Base-by-base conservation (phyloP, 176 grass and related monocot genomes). In the Oryza longistaminata region DNA sequence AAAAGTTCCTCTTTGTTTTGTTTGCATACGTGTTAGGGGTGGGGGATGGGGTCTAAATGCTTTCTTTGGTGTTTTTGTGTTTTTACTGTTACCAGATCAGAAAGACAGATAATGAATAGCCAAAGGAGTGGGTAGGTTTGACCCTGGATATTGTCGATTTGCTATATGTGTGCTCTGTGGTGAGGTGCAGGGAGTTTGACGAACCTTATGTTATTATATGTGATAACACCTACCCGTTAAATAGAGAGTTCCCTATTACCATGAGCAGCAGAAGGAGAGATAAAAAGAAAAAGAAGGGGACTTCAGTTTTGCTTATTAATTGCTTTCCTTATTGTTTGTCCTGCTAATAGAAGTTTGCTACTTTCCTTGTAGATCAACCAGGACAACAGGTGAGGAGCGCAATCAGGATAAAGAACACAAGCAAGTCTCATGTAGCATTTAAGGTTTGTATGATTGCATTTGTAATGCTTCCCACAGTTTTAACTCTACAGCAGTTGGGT, bases 381-480 rank as follows among this genome's bases (percentile, higher is more conserved):
- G 96, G 96, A 43, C 95, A 99, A 80, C 93, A 96, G 89, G 96
- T 91, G 43, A 99, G 64, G 78, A 99, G 96, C 24, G 96, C 93
- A 44, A 85, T 99, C 73, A 92, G 84, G 93, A 99, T 96, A 87
- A 99, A 99, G 82, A 99, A 99, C 81, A 92, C 90, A 75, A 96
- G 93, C 93, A 99, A 99, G 68, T 96, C 91, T 40, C 86, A 92
- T 79, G 90, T 94, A 64, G 93, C 91, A 86, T 99, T 99, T 87
- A 99, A 99, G 96, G 96, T 99, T 48, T 22, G 85, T 88, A 61
- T 9, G 40, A 61, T 61, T 55, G 2, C 8, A 67, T 64, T 15
- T n/a, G 68, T 22, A 82, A 78, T 65, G 40, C 16, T 68, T 87
- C 83, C 39, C 78, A 61, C 39, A 76, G 15, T 12, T 82, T 43